A percentile compares a stretch with the other conserved stretches of the same genome.
phyloP scores from a whole-genome alignment of 2,329 filamentous ascomycete species.

The Aspergillus chevalieri region DNA sequence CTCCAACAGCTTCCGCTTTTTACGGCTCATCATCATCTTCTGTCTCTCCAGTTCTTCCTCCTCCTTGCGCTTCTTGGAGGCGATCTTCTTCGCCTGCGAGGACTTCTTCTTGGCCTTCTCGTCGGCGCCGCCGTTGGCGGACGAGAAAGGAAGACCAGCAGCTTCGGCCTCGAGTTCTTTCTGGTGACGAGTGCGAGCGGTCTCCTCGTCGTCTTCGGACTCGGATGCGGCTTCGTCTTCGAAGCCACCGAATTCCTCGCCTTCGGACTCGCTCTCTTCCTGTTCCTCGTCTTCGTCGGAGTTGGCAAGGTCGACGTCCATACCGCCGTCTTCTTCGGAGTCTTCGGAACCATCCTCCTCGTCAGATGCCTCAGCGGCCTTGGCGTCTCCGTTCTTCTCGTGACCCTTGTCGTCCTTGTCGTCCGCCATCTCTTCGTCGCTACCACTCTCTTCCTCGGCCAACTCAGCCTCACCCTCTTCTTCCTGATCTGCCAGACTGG shows the following conservation, averaged over 20 bases:
- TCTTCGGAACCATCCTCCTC: conserved; percentile 38
- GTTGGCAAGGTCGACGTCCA: conserved; percentile 45
- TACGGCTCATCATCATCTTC: conserved; percentile 97
- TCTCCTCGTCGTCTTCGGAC: conserved; percentile 55
- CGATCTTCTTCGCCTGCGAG: conserved; percentile 64
- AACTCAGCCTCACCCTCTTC: conserved; percentile 76
- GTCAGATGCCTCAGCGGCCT: conserved; percentile 10
- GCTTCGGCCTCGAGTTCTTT: conserved; percentile 90
- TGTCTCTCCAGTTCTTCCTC: conserved; percentile 84
- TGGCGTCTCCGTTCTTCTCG: background rate
- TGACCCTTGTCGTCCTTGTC: conserved; percentile 9
- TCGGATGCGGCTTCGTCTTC: conserved; percentile 44
- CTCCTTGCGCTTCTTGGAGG: conserved; percentile 59
- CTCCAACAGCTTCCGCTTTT: conserved; percentile 95
- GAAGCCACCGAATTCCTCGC: conserved; percentile 46
- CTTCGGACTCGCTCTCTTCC: conserved; percentile 43
- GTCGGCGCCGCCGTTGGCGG: conserved; percentile 44
- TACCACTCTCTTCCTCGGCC: conserved; percentile 53
- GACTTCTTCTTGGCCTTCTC: conserved; percentile 61
- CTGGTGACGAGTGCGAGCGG: conserved; percentile 66
- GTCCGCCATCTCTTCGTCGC: conserved; percentile 36
- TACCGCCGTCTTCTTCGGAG: conserved; percentile 41
- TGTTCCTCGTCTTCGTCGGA: conserved; percentile 44
- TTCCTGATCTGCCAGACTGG: conserved; percentile 80
- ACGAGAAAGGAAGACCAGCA: conserved; percentile 54